These are phyloP conservation scores for Rhizomucor pusillus DNA, from an alignment of 371 early-diverging fungal genomes.

Conservation along the genomic window DNA sequence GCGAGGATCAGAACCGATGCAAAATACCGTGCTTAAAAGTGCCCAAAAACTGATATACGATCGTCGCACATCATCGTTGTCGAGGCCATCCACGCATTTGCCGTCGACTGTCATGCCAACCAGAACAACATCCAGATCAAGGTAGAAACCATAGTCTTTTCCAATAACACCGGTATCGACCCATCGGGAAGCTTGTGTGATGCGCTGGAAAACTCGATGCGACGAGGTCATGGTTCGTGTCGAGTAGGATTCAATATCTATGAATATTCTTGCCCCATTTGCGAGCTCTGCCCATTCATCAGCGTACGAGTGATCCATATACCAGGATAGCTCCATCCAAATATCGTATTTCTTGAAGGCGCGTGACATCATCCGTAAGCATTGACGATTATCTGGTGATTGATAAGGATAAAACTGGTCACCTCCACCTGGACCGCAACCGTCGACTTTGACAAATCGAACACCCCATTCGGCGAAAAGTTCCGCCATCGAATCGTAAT, in stretches of 20 bases:
- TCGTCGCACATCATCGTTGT: conserved; percentile 25
- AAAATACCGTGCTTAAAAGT: conserved; percentile 32
- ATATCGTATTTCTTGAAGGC: conserved; percentile 21
- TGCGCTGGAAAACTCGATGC: conserved; percentile 25
- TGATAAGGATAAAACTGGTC: conserved; percentile 22
- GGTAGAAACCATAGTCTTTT: conserved; percentile 17
- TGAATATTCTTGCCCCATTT: conserved; percentile 28
- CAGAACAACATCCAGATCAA: conserved; percentile 30
- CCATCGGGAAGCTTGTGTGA: conserved; percentile 24
- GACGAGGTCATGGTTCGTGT: conserved; percentile 27
- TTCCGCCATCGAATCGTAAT: conserved; percentile 34
- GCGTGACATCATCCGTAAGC: conserved; percentile 18
- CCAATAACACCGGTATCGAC: conserved; percentile 17
- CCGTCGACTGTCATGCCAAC: conserved; percentile 33
- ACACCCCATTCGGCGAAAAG: conserved; percentile 29
- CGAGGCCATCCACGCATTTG: conserved; percentile 32
- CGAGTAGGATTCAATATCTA: conserved; percentile 35
- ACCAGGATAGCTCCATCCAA: conserved; percentile 38
- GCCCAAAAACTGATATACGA: conserved; percentile 38
- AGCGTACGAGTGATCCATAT: conserved; percentile 22
- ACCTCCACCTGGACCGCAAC: conserved; percentile 33
- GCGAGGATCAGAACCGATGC: conserved; percentile 35
- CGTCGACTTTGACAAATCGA: conserved; percentile 30
- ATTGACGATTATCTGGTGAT: conserved; percentile 25
- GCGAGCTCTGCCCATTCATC: conserved; percentile 22